Evolutionary conservation across 495 filamentous ascomycete species (phyloP).

Genomic region (Neurospora tetraspora): DNA sequence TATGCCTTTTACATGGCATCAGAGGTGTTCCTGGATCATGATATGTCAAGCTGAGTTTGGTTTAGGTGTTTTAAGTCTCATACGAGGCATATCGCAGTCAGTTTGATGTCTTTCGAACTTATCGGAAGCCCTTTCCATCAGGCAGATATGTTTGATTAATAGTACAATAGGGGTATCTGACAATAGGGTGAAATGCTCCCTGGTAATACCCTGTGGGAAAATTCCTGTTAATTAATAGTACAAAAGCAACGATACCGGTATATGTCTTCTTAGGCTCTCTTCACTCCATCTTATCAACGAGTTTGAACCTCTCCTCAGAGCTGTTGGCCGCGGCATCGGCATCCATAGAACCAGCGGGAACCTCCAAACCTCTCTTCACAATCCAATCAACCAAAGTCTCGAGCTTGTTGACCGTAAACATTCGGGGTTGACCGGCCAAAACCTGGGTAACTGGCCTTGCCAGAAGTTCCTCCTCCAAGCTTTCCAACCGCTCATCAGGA

Average conservation of each 20-base stretch:
- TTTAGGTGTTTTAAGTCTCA: not conserved
- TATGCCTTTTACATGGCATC: not conserved
- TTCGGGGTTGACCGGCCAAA: not conserved
- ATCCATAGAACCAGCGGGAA: not conserved
- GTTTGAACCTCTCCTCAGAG: not conserved
- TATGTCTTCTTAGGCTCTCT: not conserved
- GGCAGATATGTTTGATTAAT: too few species aligned
- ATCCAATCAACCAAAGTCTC: not conserved
- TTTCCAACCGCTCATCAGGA: not conserved
- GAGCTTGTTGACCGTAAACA: not conserved
- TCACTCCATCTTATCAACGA: not conserved
- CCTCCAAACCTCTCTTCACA: not conserved
- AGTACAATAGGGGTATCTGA: not conserved
- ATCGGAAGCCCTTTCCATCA: too few species aligned
- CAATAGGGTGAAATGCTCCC: not conserved
- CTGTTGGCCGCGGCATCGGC: not conserved
- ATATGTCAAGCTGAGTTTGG: rapidly evolving
- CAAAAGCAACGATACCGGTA: not conserved
- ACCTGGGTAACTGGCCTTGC: not conserved
- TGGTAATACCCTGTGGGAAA: not conserved
- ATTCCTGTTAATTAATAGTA: not conserved
- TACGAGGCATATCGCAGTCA: not conserved
- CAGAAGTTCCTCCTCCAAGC: not conserved
- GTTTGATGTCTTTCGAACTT: too few species aligned
- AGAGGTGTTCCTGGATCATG: too few species aligned